These are phyloP conservation scores for Singerocomus inundabilis DNA, from an alignment of 1,284 basidiomycete genomes.

Conservation along the genomic window DNA sequence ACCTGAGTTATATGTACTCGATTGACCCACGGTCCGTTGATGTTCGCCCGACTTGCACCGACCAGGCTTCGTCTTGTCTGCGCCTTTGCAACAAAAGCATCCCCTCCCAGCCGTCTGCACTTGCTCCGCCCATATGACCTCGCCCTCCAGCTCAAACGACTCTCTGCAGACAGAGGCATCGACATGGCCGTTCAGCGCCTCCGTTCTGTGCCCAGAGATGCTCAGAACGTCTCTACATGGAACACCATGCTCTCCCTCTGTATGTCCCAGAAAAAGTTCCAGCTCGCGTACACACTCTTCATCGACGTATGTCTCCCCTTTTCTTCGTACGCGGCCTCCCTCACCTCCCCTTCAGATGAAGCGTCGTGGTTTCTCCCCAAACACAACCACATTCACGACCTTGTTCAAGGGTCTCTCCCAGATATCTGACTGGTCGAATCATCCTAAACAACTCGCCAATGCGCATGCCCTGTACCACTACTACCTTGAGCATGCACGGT, in stretches of 20 bases:
- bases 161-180: slow-evolving; percentile 51
- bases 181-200: slow-evolving; percentile 60
- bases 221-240: slow-evolving; percentile 71
- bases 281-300: slow-evolving; percentile 59
- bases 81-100: slow-evolving; percentile 5
- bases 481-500: slow-evolving; percentile 48
- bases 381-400: slow-evolving; percentile 60
- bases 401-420: slow-evolving; percentile 59
- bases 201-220: slow-evolving; percentile 61
- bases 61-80: slow-evolving; percentile 7
- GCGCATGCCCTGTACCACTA: slow-evolving; percentile 57
- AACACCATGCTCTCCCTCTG: slow-evolving; percentile 67
- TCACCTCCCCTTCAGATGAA: slow-evolving; percentile 59
- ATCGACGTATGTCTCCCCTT: slow-evolving; percentile 52
- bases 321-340: background rate
- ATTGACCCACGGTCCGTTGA: slow-evolving; percentile 15
- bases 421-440: slow-evolving; percentile 55
- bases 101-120: slow-evolving; percentile 2
- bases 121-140: slow-evolving; percentile 60
- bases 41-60: slow-evolving; percentile 18
- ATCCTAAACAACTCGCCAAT: slow-evolving; percentile 57
- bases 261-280: slow-evolving; percentile 53
- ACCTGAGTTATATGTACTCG: slow-evolving; percentile 3
- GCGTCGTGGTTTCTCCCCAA: slow-evolving; percentile 68
- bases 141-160: slow-evolving; percentile 51